Conservation (phyloP, 1,139 yeast species). For the Suhomyces terraborum region DNA sequence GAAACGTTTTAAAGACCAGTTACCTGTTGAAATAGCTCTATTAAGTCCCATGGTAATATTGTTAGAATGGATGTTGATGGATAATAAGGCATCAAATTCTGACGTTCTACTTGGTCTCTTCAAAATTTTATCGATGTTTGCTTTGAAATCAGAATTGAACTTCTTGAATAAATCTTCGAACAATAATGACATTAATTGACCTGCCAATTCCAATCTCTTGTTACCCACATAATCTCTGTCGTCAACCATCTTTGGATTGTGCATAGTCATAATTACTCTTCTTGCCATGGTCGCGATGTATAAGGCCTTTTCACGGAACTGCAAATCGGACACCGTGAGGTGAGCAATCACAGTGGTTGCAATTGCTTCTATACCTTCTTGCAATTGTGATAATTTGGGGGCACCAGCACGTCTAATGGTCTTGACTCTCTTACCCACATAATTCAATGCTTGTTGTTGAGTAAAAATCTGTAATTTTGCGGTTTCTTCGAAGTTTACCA, state of each 20-base stretch:
- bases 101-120: slow-evolving; percentile 93
- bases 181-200: slow-evolving; percentile 90
- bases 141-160: slow-evolving; percentile 91
- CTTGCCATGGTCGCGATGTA: slow-evolving; percentile 97
- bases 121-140: slow-evolving; percentile 88
- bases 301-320: slow-evolving; percentile 90
- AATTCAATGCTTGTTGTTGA: slow-evolving; percentile 91
- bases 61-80: slow-evolving; percentile 86
- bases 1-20: slow-evolving; percentile 97
- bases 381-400: slow-evolving; percentile 75
- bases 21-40: slow-evolving; percentile 96
- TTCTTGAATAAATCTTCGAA: slow-evolving; percentile 97
- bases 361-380: slow-evolving; percentile 96
- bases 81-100: slow-evolving; percentile 89
- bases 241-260: slow-evolving; percentile 92
- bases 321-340: slow-evolving; percentile 79
- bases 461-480: slow-evolving; percentile 84
- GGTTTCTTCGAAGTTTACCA: slow-evolving; percentile 92
- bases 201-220: slow-evolving; percentile 94
- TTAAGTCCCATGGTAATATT: slow-evolving; percentile 93
- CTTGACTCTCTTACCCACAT: slow-evolving; percentile 86
- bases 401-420: slow-evolving; percentile 86
- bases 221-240: slow-evolving; percentile 99
- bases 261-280: slow-evolving; percentile 93
- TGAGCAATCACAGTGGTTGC: slow-evolving; percentile 97